These are phyloP conservation scores for Cicer judaicum DNA, from an alignment of 306 rosid genomes.

Conservation along the genomic window DNA sequence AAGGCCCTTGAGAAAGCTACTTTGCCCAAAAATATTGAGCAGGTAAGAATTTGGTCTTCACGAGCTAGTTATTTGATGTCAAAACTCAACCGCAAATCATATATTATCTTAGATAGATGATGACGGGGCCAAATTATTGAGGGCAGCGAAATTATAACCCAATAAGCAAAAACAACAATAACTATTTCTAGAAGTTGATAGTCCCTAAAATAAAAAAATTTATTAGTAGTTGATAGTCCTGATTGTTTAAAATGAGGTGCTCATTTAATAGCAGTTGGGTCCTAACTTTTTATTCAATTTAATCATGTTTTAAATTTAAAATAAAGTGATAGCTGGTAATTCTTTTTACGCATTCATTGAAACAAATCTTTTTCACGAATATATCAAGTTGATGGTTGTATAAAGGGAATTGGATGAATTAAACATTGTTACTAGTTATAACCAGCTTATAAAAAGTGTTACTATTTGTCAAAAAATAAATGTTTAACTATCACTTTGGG, in stretches of 20 bases:
- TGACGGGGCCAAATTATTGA: not conserved
- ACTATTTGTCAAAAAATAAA: not conserved
- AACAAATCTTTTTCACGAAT: not conserved
- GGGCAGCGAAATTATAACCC: too few species aligned
- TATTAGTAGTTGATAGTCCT: too few species aligned
- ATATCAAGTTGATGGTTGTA: not conserved
- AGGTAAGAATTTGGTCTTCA: constrained; percentile 58
- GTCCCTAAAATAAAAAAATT: too few species aligned
- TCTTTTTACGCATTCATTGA: not conserved
- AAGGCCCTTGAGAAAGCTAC: constrained; percentile 80
- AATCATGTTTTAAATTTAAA: constrained; percentile 1
- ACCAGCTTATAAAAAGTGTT: not conserved
- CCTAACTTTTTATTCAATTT: not conserved
- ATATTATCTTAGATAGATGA: constrained; percentile 33
- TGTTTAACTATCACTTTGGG: not conserved
- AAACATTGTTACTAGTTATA: not conserved
- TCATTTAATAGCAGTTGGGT: not conserved
- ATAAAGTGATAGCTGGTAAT: constrained; percentile 1
- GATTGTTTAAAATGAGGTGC: not conserved
- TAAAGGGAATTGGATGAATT: not conserved
- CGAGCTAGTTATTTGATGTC: constrained; percentile 37
- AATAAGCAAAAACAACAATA: too few species aligned
- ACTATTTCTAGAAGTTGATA: too few species aligned
- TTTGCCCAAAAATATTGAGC: constrained; percentile 70
- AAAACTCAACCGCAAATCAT: constrained; percentile 30